Conservation (phyloP, 441 rosid species). For the Rhodomyrtus psidioides region DNA sequence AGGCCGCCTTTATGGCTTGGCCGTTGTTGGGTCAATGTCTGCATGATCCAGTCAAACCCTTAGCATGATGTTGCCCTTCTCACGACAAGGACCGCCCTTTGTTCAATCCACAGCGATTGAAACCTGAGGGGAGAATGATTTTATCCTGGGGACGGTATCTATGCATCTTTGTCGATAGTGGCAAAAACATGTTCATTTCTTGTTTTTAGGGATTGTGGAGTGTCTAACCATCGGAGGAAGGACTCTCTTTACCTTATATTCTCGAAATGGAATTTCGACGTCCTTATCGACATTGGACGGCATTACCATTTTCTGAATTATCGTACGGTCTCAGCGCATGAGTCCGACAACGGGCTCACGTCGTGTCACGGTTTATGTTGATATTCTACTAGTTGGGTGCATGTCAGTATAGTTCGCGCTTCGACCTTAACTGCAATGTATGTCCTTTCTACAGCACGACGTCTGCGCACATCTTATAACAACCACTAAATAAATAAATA, state of each 20-base stretch:
- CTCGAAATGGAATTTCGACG: neutral
- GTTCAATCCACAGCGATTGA: neutral
- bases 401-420: neutral
- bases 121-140: neutral
- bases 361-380: neutral
- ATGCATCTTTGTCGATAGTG: neutral
- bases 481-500: neutral
- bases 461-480: neutral
- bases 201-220: accelerated
- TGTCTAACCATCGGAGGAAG: neutral
- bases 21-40: neutral
- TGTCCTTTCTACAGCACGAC: neutral
- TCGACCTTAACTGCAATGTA: neutral
- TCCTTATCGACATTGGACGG: neutral
- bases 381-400: neutral
- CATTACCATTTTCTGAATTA: neutral
- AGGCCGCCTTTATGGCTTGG: neutral
- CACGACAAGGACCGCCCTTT: neutral
- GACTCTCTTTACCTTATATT: neutral
- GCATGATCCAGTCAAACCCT: neutral
- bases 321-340: neutral
- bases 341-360: too few relatives aligned
- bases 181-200: neutral
- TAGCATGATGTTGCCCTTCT: neutral
- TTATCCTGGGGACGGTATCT: neutral